Evolutionary conservation across 345 rosid genomes (phyloP).

Genomic region (Arabidopsis suecica): DNA sequence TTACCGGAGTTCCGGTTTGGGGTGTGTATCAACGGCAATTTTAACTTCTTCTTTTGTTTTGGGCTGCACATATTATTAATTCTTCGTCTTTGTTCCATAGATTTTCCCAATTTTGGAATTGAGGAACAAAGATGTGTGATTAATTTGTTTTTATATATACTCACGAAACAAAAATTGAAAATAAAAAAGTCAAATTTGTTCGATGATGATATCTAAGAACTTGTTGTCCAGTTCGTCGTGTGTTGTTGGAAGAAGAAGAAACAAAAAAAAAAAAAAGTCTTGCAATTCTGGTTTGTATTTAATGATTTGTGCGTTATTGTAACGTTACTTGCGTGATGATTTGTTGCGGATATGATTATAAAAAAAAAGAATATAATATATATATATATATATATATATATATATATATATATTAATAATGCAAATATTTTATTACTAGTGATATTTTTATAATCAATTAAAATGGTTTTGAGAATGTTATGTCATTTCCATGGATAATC

Average conservation of each 20-base stretch:
- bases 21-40: conserved; percentile 19
- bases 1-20: conserved; percentile 42
- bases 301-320: background rate
- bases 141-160: background rate
- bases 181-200: too few species aligned
- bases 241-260: background rate
- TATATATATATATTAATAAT: background rate
- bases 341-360: background rate
- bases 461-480: background rate
- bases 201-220: conserved; percentile 1
- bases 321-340: background rate
- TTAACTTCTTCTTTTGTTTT: background rate
- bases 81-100: conserved; percentile 6
- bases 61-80: conserved; percentile 2
- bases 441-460: background rate
- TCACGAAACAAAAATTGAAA: background rate
- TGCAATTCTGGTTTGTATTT: background rate
- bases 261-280: background rate
- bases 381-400: too few species aligned
- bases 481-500: background rate
- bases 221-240: conserved; percentile 3
- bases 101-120: conserved; percentile 15
- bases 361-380: too few species aligned
- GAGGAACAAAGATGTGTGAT: conserved; percentile 12
- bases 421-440: background rate